Evolutionary conservation across 139 green algal species (phyloP), one percentile per base, ranked within the genome.

Genomic region (Picochlorum sp.): DNA sequence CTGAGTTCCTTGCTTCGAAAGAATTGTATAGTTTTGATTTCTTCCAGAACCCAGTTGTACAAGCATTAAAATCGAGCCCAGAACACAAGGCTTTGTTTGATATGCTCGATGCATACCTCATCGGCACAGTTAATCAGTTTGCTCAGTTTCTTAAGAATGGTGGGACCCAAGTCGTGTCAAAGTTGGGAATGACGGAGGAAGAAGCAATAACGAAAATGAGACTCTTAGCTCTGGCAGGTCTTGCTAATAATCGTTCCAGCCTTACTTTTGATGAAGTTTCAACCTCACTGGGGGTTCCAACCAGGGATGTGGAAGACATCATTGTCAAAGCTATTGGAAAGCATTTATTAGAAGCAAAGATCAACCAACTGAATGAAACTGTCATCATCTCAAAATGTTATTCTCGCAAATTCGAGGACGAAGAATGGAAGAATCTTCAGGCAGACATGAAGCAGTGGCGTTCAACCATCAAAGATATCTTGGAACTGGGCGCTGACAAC

Each of bases 241-340:
- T 74, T 24, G 67, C 61, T 20, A 52, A 69, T 49, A 60, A 44
- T 29, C 26, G 29, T 4, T 13, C 35, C 2, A 33, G 22, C 24
- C n/a, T 74, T 9, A 53, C 32, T 7, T 74, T 65, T 44, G 40
- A 44, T 20, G 52, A 74, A 22, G 64, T 74, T 28, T 43, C 31
- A 9, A 13, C 13, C 3, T 29, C 55, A 10, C 47, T 75, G 47
- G 57, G 37, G 6, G 29, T 75, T 33, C 18, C 16, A 18, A 40
- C 32, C 1, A 47, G 14, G 4, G 72, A 82, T 51, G 75, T 81
- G 33, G 75, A 82, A 67, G 41, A 31, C 5, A 63, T 59, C 32
- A 53, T 82, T 31, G 68, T 82, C 33, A 47, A 58, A 43, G 75
- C 75, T 4, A 82, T 81, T 53, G 75, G 75, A 43, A 78, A 78